phyloP scores from a whole-genome alignment of 208 protist species.

The Naegleria gruberi region DNA sequence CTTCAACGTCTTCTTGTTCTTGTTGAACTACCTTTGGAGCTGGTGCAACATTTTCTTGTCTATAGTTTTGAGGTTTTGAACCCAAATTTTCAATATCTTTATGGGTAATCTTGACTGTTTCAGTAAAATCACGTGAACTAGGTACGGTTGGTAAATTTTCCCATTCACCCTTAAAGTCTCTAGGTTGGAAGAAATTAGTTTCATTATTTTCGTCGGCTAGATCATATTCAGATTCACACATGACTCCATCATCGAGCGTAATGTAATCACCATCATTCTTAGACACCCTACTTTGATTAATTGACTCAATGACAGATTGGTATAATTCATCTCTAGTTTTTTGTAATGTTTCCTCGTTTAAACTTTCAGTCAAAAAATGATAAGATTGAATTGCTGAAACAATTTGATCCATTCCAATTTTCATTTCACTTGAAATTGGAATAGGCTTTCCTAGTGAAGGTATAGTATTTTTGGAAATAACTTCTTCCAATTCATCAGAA shows the following conservation, averaged over 20 bases:
- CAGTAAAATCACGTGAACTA: neutral
- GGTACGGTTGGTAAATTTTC: neutral
- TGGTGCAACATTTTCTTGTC: neutral
- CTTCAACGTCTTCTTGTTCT: neutral
- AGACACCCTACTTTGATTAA: neutral
- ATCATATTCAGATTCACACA: neutral
- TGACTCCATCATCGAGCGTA: neutral
- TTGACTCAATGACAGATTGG: neutral
- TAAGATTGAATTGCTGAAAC: neutral
- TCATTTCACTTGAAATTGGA: neutral
- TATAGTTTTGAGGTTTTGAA: neutral
- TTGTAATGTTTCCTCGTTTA: slow-evolving; percentile 5
- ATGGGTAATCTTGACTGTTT: neutral
- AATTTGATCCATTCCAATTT: neutral
- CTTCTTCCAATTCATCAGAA: neutral
- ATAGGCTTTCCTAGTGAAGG: neutral
- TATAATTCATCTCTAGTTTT: neutral
- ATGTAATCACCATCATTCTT: neutral
- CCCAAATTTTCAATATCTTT: neutral
- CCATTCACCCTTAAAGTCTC: neutral
- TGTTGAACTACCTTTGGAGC: neutral
- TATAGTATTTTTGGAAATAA: neutral
- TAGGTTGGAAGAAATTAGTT: neutral
- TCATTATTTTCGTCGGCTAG: neutral
- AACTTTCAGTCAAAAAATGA: slow-evolving; percentile 19